Evolutionary conservation across 306 rosid genomes (phyloP), one percentile per base, ranked within the genome.

Genomic region (Begonia masoniana): DNA sequence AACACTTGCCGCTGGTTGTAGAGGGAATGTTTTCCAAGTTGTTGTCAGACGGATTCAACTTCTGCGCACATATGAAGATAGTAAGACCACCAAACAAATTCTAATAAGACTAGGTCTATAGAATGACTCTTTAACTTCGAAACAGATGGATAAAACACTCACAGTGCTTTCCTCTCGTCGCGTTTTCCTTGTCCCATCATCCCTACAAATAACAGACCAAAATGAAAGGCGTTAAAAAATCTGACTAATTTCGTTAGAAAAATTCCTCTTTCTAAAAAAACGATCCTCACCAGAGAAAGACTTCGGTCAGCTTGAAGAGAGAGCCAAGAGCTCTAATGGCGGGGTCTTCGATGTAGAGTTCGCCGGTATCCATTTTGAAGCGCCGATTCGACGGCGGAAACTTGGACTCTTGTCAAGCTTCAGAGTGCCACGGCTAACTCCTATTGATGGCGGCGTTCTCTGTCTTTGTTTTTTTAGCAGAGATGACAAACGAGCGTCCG

Each of bases 231-330:
- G 9, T 5, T 21, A 21, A 21, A 1, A 21, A 21, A 21, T 21
- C 24, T 31, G 39, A 31, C 39, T 31, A 31, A 7, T 31, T 31
- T 31, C 39, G 39, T 31, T 31, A 31, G 1, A 21, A 21, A 21
- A 21, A 31, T 4, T 31, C 39, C 39, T 36, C 2, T 15, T 51
- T 12, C n/a, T 41, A 23, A 50, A 35, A 26, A 46, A 15, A 41
- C 15, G 43, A n/a, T 31, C 7, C 8, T 31, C 43, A 83, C 96
- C 86, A 74, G 41, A 91, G 79, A 46, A 65, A 82, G 77, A 83
- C 77, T 77, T 86, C 61, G 24, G 94, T 77, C 75, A 81, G 73
- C 63, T 74, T 83, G 68, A 91, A 83, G 62, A 77, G 81, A 60
- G 88, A 70, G 31, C 92, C 88, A 16, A 83, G 88, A 52, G 88